These are phyloP conservation scores for Kwoniella bestiolae DNA, from an alignment of 768 basidiomycete genomes.

Conservation along the genomic window DNA sequence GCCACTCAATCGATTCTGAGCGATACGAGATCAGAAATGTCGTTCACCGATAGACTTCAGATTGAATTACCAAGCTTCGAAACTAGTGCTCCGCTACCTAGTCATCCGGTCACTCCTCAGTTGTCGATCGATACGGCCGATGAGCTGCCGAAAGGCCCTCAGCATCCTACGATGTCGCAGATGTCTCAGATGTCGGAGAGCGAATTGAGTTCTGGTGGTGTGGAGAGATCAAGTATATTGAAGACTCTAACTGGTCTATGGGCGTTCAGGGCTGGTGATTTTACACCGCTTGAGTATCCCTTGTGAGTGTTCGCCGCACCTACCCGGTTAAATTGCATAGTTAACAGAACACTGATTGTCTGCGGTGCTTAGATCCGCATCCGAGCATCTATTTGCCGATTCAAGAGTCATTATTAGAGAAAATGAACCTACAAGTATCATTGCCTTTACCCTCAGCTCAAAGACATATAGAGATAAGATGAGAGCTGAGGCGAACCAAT, in stretches of 20 bases:
- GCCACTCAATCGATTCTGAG: slow-evolving; percentile 38
- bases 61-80: slow-evolving; percentile 57
- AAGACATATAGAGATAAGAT: slow-evolving; percentile 58
- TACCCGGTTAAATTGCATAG: neutral
- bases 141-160: slow-evolving; percentile 20
- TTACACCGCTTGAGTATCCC: slow-evolving; percentile 64
- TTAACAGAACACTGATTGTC: slow-evolving; percentile 1
- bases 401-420: slow-evolving; percentile 93
- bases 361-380: slow-evolving; percentile 38
- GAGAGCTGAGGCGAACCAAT: slow-evolving; percentile 33
- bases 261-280: slow-evolving; percentile 64
- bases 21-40: slow-evolving; percentile 50
- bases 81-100: slow-evolving; percentile 56
- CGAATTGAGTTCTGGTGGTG: slow-evolving; percentile 61
- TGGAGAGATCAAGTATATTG: slow-evolving; percentile 74
- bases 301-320: slow-evolving; percentile 58
- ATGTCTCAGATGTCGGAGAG: slow-evolving; percentile 57
- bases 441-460: slow-evolving; percentile 77
- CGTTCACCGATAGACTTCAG: slow-evolving; percentile 54
- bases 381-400: slow-evolving; percentile 90
- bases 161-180: slow-evolving; percentile 32
- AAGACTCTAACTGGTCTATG: slow-evolving; percentile 84
- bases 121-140: slow-evolving; percentile 46
- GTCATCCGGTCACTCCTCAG: slow-evolving; percentile 54
- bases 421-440: slow-evolving; percentile 97